Evolutionary conservation across 169 alveolate genomes (phyloP).

Genomic region (Plasmodium ovale): DNA sequence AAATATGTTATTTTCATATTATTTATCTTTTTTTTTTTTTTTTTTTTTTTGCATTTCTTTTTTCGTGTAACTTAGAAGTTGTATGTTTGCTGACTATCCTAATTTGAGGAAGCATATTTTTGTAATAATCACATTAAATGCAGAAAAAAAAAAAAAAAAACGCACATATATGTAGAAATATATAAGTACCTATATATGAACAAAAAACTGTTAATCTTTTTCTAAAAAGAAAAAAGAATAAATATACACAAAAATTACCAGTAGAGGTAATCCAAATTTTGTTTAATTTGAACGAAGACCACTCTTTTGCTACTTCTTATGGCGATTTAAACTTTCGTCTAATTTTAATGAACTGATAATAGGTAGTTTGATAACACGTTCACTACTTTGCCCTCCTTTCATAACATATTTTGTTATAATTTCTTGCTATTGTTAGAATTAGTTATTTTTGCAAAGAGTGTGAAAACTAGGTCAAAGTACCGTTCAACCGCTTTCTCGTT

Average conservation of each 20-base stretch:
- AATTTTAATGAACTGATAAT: neutral
- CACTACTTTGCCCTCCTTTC: neutral
- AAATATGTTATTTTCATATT: too few relatives aligned
- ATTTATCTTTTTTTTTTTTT: too few relatives aligned
- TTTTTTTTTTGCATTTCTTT: too few relatives aligned
- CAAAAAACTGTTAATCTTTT: neutral
- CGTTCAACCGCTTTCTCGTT: neutral
- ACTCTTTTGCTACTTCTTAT: neutral
- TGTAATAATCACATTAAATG: neutral
- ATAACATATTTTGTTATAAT: neutral
- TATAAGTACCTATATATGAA: neutral
- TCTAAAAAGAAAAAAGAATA: slow-evolving; percentile 39
- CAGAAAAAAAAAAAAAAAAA: too few relatives aligned
- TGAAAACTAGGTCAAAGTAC: slow-evolving; percentile 34
- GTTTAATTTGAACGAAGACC: neutral
- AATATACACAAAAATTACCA: neutral
- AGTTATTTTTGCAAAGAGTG: neutral
- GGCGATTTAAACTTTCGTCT: neutral
- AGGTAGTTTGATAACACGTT: neutral
- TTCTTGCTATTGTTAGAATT: neutral
- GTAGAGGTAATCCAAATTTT: slow-evolving; percentile 2
- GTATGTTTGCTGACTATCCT: neutral
- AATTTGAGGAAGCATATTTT: neutral
- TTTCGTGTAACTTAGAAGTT: neutral
- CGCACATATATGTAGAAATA: too few relatives aligned